A percentile compares a stretch with the other conserved stretches of the same genome.
These are phyloP conservation scores for Crithidia bombi DNA, from an alignment of 208 protist genomes.

Conservation along the genomic window DNA sequence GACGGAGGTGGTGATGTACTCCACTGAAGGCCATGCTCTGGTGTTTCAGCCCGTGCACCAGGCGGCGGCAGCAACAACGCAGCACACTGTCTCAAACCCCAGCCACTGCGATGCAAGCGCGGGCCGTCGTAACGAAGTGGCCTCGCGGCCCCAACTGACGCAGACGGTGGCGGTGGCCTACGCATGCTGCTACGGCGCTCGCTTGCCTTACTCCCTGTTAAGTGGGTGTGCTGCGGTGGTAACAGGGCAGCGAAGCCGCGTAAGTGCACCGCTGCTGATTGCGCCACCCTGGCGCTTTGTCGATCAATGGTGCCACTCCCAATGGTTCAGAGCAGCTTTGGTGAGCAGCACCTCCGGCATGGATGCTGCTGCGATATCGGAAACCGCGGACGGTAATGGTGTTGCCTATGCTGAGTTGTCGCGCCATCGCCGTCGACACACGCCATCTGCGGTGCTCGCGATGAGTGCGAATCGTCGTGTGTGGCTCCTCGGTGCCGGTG, in stretches of 20 bases:
- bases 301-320: slow-evolving; percentile 32
- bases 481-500: slow-evolving; percentile 23
- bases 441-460: slow-evolving; percentile 13
- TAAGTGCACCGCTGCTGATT: slow-evolving; percentile 9
- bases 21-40: slow-evolving; percentile 20
- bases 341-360: no score
- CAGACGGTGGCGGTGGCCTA: slow-evolving; percentile 8
- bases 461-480: slow-evolving; percentile 27
- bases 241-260: not conserved
- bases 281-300: slow-evolving; percentile 30
- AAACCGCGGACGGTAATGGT: no score
- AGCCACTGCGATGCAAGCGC: not conserved
- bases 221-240: not conserved
- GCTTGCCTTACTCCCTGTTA: slow-evolving; percentile 2
- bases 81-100: not conserved
- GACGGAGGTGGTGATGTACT: slow-evolving; percentile 18
- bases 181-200: slow-evolving; percentile 24
- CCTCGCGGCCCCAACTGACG: not conserved
- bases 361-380: no score
- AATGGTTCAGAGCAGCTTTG: slow-evolving; percentile 17
- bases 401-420: not conserved
- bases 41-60: slow-evolving; percentile 24
- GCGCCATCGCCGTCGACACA: slow-evolving; percentile 8
- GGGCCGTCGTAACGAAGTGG: not conserved
- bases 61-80: not conserved